A percentile compares a stretch with the other conserved stretches of the same genome.
Evolutionary conservation across 805 yeast species (phyloP).

Genomic region (Metschnikowia gelsemii): DNA sequence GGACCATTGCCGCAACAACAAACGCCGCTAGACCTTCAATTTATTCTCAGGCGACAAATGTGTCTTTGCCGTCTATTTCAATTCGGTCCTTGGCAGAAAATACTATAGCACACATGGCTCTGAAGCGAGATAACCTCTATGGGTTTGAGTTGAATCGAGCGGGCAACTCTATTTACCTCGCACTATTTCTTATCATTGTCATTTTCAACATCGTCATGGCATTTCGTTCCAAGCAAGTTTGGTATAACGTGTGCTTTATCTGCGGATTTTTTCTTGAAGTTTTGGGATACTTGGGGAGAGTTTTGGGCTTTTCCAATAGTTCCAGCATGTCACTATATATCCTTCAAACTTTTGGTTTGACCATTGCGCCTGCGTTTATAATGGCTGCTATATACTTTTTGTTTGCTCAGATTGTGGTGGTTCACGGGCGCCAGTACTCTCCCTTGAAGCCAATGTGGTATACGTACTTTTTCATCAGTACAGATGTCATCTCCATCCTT

Average conservation of each 20-base stretch:
- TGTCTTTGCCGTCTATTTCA: too few species aligned
- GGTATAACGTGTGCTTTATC: constrained; percentile 40
- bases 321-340: constrained; percentile 25
- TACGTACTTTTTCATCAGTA: constrained; percentile 40
- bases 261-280: constrained; percentile 38
- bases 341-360: constrained; percentile 36
- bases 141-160: constrained; percentile 25
- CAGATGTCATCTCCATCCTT: constrained; percentile 37
- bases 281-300: constrained; percentile 40
- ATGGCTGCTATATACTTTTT: constrained; percentile 45
- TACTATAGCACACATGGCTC: not conserved
- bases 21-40: too few species aligned
- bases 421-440: constrained; percentile 39
- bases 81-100: too few species aligned
- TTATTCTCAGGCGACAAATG: too few species aligned
- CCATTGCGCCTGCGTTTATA: constrained; percentile 43
- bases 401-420: constrained; percentile 41
- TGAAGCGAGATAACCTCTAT: constrained; percentile 32
- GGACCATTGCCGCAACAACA: too few species aligned
- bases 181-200: constrained; percentile 27
- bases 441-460: constrained; percentile 44
- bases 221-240: constrained; percentile 34
- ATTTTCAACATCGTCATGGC: constrained; percentile 29
- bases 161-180: constrained; percentile 34
- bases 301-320: constrained; percentile 29